Conservation (phyloP, 768 basidiomycete species). For the Pleurotus eryngii region DNA sequence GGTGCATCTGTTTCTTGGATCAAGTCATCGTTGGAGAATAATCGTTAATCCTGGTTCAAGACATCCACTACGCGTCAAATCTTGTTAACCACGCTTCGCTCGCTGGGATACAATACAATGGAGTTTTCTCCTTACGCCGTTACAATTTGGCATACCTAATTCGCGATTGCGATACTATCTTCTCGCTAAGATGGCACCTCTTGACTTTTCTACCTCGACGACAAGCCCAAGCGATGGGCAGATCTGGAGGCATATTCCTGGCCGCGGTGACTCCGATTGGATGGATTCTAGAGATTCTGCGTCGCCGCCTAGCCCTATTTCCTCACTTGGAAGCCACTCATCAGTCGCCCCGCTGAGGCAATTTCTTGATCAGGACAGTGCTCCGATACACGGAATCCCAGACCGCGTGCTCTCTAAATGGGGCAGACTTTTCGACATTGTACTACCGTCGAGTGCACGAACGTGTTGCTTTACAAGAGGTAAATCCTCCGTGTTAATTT, state of each 20-base stretch:
- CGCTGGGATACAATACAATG: conserved; percentile 50
- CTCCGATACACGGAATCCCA: conserved; percentile 36
- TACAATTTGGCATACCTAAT: conserved; percentile 80
- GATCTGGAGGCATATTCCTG: conserved; percentile 55
- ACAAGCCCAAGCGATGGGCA: conserved; percentile 11
- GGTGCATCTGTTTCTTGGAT: conserved; percentile 36
- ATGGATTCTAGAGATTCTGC: conserved; percentile 31
- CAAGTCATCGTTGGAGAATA: conserved; percentile 5
- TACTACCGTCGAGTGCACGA: conserved; percentile 54
- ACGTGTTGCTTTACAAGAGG: conserved; percentile 84
- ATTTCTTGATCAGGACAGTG: not conserved
- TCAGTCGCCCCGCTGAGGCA: not conserved
- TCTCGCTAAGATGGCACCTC: conserved; percentile 53
- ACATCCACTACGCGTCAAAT: conserved; percentile 58
- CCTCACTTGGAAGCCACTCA: too few relatives aligned
- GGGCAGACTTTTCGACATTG: conserved; percentile 80
- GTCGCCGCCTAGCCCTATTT: not conserved
- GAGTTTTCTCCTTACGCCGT: conserved; percentile 74
- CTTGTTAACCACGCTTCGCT: conserved; percentile 48
- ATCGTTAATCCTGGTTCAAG: conserved; percentile 31
- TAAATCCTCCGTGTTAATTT: conserved; percentile 20
- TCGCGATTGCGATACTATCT: conserved; percentile 80
- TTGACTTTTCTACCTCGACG: conserved; percentile 30
- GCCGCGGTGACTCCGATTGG: conserved; percentile 31
- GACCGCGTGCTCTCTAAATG: conserved; percentile 67